A percentile compares a stretch with the other conserved stretches of the same genome.
These are phyloP conservation scores for Mycena albidolilacea DNA, from an alignment of 768 basidiomycete genomes.

Conservation along the genomic window DNA sequence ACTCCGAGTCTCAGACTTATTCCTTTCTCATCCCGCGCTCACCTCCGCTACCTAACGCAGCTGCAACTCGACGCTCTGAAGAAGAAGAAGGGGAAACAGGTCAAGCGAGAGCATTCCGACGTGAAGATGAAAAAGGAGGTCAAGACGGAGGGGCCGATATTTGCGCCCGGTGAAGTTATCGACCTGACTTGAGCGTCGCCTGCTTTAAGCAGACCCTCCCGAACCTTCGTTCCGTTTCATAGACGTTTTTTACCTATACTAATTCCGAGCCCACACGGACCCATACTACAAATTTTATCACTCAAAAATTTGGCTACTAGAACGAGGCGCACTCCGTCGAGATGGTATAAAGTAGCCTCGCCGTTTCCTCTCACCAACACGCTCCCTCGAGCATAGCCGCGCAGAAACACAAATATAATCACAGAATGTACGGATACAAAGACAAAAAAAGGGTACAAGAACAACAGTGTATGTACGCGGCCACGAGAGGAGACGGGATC, in stretches of 20 bases:
- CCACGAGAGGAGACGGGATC: slow-evolving; percentile 18
- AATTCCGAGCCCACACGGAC: too few species aligned
- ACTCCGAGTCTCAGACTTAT: neutral
- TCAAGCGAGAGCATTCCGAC: slow-evolving; percentile 13
- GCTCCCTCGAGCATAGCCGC: too few species aligned
- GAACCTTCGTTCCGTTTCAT: too few species aligned
- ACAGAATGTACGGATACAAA: slow-evolving; percentile 24
- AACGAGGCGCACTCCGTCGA: too few species aligned
- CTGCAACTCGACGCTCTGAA: slow-evolving; percentile 8
- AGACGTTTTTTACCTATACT: too few species aligned
- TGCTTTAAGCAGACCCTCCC: too few species aligned
- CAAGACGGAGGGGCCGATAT: slow-evolving; percentile 16
- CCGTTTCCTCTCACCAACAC: too few species aligned
- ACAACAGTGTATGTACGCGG: slow-evolving; percentile 29
- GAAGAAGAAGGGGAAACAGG: slow-evolving; percentile 25
- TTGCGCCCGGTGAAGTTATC: slow-evolving; percentile 28
- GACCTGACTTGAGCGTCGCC: slow-evolving; percentile 31
- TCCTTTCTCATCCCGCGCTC: neutral
- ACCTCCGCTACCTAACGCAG: neutral
- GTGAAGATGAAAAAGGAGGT: slow-evolving; percentile 22
- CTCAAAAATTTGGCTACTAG: too few species aligned
- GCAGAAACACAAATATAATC: neutral
- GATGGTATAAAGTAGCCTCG: too few species aligned
- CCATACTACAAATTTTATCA: too few species aligned
- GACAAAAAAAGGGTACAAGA: slow-evolving; percentile 20